Conservation (phyloP, 345 rosid species). For the Eucalyptus polyanthemos region DNA sequence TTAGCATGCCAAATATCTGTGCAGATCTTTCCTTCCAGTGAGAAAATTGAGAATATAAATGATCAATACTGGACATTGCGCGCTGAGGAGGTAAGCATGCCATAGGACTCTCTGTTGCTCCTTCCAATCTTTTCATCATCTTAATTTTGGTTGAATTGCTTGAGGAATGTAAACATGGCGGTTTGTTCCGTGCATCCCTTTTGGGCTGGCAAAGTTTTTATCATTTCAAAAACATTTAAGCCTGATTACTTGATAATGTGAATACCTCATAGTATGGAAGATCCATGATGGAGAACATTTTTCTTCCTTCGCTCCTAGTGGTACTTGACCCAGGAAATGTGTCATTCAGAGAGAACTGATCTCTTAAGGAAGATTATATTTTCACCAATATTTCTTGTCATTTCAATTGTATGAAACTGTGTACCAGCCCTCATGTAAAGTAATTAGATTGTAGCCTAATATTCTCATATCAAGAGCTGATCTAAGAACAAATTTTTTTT, state of each 20-base stretch:
- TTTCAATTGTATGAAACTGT: not conserved
- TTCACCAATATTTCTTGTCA: not conserved
- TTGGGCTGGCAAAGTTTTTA: not conserved
- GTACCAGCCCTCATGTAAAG: not conserved
- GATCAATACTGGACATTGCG: conserved; percentile 98
- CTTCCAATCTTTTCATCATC: not conserved
- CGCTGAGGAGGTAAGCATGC: conserved; percentile 76
- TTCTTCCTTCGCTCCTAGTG: not conserved
- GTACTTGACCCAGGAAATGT: not conserved
- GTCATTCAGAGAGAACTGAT: not conserved
- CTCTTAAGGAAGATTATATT: not conserved
- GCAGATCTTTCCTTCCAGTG: conserved; percentile 78
- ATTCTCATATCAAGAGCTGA: not conserved
- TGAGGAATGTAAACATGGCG: not conserved
- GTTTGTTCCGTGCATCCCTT: not conserved
- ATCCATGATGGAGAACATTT: not conserved
- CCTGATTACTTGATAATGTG: not conserved
- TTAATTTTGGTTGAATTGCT: not conserved
- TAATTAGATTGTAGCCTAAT: not conserved
- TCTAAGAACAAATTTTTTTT: not conserved
- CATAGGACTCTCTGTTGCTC: not conserved
- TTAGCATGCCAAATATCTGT: not conserved
- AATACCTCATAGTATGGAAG: not conserved
- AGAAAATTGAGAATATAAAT: conserved; percentile 92
- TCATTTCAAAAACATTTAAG: not conserved